Base-by-base conservation (phyloP, 495 filamentous ascomycete genomes). In the Penicillium arizonense region DNA sequence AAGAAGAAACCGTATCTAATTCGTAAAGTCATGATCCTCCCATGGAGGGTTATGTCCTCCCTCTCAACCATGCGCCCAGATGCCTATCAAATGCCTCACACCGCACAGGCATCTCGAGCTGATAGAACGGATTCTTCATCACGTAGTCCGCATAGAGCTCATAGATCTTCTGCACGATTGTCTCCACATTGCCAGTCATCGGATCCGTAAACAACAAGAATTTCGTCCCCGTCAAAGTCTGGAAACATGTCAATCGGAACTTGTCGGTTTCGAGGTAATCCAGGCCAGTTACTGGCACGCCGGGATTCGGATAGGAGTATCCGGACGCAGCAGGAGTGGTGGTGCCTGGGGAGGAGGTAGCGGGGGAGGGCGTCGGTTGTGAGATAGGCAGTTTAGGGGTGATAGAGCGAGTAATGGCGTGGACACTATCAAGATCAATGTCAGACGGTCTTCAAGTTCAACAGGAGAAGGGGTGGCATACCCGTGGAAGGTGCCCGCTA, bases 41-140 rank as follows among this genome's bases (percentile, higher is more conserved):
- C 33, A 24, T n/a, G 12, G 24, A 20, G 16, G 18, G 32, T 50
- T 62, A 74, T 46, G 68, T 60, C 58, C 70, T 62, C 47, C 66
- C 69, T 43, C 71, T 58, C 62, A 77, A 53, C 69, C 72, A 78
- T 20, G 68, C 72, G 4, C 77, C 79, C 62, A 98, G 70, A 71
- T 87, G 86, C 63, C 94, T 77, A 62, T 98, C 94, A 72, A 96
- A 98, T 47, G 87, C 86, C 70, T 97, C 94, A 72, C 92, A 96
- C 53, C 94, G 77, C 36, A 98, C 83, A 44, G 94, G 94, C 94
- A 97, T 98, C 77, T 98, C 94, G 26, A 93, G 77, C 67, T 92
- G 89, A 72, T 97, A 97, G 64, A 98, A 98, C 9, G 95, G 95
- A 71, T 97, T 98, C 79, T 97, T 97, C 91, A 96, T 96, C 60